Base-by-base conservation (phyloP, 306 rosid genomes). In the Senna siamea region DNA sequence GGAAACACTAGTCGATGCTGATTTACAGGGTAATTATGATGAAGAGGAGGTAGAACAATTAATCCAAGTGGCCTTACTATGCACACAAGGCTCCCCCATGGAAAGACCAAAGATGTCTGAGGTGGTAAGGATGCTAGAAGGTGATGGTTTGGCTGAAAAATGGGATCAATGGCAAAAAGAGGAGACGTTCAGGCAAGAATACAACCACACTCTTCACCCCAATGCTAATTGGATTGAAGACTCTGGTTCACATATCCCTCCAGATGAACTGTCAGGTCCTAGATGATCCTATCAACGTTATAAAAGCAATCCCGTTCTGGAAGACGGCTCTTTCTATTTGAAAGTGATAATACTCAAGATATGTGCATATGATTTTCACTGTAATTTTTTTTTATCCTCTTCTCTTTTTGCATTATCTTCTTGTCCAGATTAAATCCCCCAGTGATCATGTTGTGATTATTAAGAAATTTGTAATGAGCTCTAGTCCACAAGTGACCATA, bases 41-140 rank as follows among this genome's bases (percentile, higher is more conserved):
- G 85, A 82, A 0, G 73, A 67, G 0, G 85, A 90, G 76, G 92
- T 84, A 48, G 90, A 87, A 84, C 79, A 90, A 76, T 85, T 90
- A 48, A 90, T 78, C 76, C 92, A 87, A 76, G 83, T 87, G 63
- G 90, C 92, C 51, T 79, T 90, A 50, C 70, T 87, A 2, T 90
- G 90, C 89, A 87, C 88, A 1, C 87, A 84, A 79, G 81, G 82
- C 70, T 23, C 89, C 7, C 82, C 90, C 0, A 51, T 54, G 52
- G 90, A 89, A 54, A 79, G 92, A 12, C 96, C 92, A 2, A 89
- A 89, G 83, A 89, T 89, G 92, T 89, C 92, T 13, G 87, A 85
- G 73, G 87, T 89, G 35, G 90, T 87, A 9, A 84, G 92, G 66
- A 89, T 89, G 96, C 96, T 89, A 19, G 90, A 89, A 80, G 96